phyloP scores from a whole-genome alignment of 306 rosid species.

The Cucumis cinereus region DNA sequence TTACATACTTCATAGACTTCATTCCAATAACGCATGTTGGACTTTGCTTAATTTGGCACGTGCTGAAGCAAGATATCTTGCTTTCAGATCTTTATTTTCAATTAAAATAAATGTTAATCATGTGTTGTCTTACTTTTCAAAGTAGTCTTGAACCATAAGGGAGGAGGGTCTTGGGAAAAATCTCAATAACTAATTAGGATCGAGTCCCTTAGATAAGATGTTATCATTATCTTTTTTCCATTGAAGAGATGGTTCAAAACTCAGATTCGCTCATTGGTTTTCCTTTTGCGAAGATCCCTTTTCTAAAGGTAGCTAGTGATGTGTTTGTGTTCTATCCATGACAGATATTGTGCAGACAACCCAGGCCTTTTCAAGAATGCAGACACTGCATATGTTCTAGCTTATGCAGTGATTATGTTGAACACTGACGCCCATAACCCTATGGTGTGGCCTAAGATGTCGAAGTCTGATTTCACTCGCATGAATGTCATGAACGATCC shows the following conservation, averaged over 20 bases:
- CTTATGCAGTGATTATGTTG: conserved; percentile 91
- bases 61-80: not conserved
- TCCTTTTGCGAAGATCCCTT: conserved; percentile 14
- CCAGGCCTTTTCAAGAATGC: conserved; percentile 93
- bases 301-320: conserved; percentile 20
- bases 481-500: conserved; percentile 83
- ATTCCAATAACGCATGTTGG: not conserved
- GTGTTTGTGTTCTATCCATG: conserved; percentile 24
- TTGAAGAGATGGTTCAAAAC: not conserved
- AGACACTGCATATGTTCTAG: conserved; percentile 96
- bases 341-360: conserved; percentile 96
- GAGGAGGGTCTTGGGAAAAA: not conserved
- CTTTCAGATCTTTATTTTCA: not conserved
- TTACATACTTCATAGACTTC: not conserved
- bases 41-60: not conserved
- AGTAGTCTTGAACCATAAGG: not conserved
- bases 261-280: not conserved
- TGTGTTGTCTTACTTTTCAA: not conserved
- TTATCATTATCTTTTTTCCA: not conserved
- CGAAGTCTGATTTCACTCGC: conserved; percentile 78
- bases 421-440: conserved; percentile 99
- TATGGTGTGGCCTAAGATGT: conserved; percentile 99
- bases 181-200: not conserved
- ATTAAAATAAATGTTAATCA: not conserved
- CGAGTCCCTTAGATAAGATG: not conserved